Conservation (phyloP, 2,329 filamentous ascomycete genomes). For the Fusarium irregulare region DNA sequence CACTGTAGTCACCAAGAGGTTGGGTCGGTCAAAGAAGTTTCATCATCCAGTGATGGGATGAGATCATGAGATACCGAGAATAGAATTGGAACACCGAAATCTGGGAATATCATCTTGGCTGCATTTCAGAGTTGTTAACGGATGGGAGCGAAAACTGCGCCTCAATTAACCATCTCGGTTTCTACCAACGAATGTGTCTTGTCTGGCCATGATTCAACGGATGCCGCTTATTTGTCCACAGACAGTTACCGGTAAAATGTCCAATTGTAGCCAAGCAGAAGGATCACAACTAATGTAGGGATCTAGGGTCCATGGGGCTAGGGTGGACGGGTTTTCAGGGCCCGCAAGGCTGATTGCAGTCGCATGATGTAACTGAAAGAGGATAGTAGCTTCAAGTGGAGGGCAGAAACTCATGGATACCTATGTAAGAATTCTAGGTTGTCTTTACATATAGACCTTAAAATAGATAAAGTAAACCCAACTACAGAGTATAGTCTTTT, state of each 20-base stretch:
- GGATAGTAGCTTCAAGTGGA: background rate
- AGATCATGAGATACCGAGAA: constrained; percentile 38
- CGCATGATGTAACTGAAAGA: constrained; percentile 22
- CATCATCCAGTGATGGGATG: background rate
- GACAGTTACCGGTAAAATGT: background rate
- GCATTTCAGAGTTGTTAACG: background rate
- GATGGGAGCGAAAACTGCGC: constrained; percentile 9
- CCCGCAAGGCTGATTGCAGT: constrained; percentile 26
- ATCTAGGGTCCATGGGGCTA: constrained; percentile 12
- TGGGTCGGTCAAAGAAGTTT: constrained; percentile 16
- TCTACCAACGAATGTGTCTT: constrained; percentile 17
- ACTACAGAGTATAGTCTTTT: background rate
- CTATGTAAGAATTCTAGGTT: background rate
- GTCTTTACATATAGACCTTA: background rate
- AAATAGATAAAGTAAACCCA: background rate
- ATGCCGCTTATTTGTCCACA: background rate
- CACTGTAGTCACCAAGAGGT: constrained; percentile 11
- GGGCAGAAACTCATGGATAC: background rate
- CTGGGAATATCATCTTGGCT: constrained; percentile 18
- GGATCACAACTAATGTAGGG: constrained; percentile 6
- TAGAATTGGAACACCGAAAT: constrained; percentile 27
- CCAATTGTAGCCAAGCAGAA: constrained; percentile 28
- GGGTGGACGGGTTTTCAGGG: background rate
- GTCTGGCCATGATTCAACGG: background rate
- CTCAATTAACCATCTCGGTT: constrained; percentile 1